Evolutionary conservation across 768 basidiomycete genomes (phyloP).

Genomic region (Hortiboletus campestris): DNA sequence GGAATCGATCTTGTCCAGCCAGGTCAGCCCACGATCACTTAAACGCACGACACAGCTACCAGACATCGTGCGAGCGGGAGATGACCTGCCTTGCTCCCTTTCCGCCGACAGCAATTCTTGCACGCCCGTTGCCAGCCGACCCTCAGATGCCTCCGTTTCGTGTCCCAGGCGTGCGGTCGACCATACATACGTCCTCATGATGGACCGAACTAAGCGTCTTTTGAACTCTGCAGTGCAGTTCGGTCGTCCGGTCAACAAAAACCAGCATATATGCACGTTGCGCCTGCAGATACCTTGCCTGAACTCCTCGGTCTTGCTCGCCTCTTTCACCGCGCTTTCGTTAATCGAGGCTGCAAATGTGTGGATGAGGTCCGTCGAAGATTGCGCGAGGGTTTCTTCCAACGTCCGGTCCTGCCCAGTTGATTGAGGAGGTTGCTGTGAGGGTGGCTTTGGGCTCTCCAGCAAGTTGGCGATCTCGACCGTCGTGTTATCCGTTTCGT

Average conservation of each 20-base stretch:
- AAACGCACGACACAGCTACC: slow-evolving; percentile 22
- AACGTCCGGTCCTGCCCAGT: slow-evolving; percentile 1
- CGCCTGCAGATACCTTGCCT: slow-evolving; percentile 20
- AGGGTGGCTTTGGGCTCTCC: not conserved
- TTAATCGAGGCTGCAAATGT: slow-evolving; percentile 22
- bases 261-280: slow-evolving; percentile 26
- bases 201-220: slow-evolving; percentile 13
- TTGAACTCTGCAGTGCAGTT: slow-evolving; percentile 21
- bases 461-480: not conserved
- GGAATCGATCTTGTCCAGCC: slow-evolving; percentile 19
- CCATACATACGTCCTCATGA: slow-evolving; percentile 24
- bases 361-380: slow-evolving; percentile 16
- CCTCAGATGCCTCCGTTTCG: slow-evolving; percentile 17
- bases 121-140: slow-evolving; percentile 11
- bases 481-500: slow-evolving; percentile 1
- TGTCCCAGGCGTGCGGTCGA: slow-evolving; percentile 23
- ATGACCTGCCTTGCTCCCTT: slow-evolving; percentile 36
- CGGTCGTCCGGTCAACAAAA: slow-evolving; percentile 1
- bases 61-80: slow-evolving; percentile 16
- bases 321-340: slow-evolving; percentile 16
- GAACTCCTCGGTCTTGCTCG: slow-evolving; percentile 16
- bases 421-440: not conserved
- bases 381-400: slow-evolving; percentile 25
- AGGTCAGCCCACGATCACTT: slow-evolving; percentile 15
- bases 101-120: slow-evolving; percentile 19